A percentile compares a stretch with the other conserved stretches of the same genome.
Conservation (phyloP, 2,329 filamentous ascomycete genomes). For the Geosmithia putterillii region DNA sequence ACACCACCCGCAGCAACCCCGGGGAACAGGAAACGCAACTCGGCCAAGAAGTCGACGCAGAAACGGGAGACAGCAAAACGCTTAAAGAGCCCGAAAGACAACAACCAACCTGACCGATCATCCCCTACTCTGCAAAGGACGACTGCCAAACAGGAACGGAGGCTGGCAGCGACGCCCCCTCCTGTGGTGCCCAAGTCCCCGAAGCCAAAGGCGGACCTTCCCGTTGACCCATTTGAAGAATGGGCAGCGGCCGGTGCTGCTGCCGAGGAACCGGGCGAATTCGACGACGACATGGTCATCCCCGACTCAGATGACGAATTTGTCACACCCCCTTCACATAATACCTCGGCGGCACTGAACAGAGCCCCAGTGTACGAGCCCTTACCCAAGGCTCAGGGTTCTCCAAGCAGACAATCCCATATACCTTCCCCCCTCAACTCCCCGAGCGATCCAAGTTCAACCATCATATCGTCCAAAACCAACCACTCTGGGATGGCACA, state of each 20-base stretch:
- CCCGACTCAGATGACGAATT: conserved; percentile 48
- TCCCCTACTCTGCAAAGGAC: background rate
- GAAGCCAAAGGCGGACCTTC: background rate
- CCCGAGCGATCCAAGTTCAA: background rate
- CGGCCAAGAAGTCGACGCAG: background rate
- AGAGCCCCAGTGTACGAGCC: background rate
- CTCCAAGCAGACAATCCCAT: background rate
- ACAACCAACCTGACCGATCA: background rate
- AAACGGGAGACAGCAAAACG: background rate
- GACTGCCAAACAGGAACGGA: background rate
- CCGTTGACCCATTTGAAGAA: background rate
- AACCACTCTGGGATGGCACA: background rate
- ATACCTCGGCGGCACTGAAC: conserved; percentile 13
- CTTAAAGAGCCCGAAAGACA: background rate
- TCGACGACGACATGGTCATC: conserved; percentile 25
- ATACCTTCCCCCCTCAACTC: background rate
- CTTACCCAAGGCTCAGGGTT: background rate
- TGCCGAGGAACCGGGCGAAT: conserved; percentile 4
- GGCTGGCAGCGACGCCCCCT: background rate
- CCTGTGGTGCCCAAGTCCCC: background rate
- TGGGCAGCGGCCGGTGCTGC: conserved; percentile 1
- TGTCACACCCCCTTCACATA: conserved; percentile 24
- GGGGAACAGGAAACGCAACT: conserved; percentile 2
- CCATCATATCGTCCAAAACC: background rate
- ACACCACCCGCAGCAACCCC: conserved; percentile 23